phyloP scores from a whole-genome alignment of 2,329 filamentous ascomycete species.

The Fusarium sp. region DNA sequence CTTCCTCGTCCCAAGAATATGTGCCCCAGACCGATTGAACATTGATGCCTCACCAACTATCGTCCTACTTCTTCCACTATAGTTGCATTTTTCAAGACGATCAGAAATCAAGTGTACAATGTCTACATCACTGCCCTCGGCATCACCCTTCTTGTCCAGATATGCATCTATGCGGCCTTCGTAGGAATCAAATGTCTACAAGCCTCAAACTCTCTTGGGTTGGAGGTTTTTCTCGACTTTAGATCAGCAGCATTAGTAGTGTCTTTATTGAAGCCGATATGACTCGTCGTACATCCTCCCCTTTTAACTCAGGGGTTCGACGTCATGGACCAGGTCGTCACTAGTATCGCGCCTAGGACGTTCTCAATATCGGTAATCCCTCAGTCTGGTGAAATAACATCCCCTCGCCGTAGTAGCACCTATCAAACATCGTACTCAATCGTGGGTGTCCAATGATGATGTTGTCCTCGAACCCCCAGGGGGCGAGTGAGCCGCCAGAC shows the following conservation, averaged over 20 bases:
- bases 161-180: constrained; percentile 72
- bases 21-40: constrained; percentile 75
- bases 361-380: constrained; percentile 73
- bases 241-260: constrained; percentile 52
- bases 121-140: constrained; percentile 72
- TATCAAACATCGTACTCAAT: constrained; percentile 68
- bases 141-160: constrained; percentile 64
- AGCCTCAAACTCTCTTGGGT: constrained; percentile 71
- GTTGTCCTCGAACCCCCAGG: constrained; percentile 78
- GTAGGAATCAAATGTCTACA: constrained; percentile 76
- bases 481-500: constrained; percentile 71
- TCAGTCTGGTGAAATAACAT: constrained; percentile 57
- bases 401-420: constrained; percentile 69
- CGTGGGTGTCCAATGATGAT: constrained; percentile 68
- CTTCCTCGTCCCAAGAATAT: constrained; percentile 70
- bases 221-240: constrained; percentile 64
- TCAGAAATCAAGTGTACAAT: constrained; percentile 76
- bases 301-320: constrained; percentile 68
- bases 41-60: constrained; percentile 67
- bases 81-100: constrained; percentile 65
- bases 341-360: constrained; percentile 72
- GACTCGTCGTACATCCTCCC: constrained; percentile 67
- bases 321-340: constrained; percentile 64
- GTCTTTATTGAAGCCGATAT: constrained; percentile 69
- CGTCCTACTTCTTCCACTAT: constrained; percentile 64